A percentile compares a stretch with the other conserved stretches of the same genome.
These are phyloP conservation scores for Pseudohalonectria lignicola DNA, from an alignment of 2,329 filamentous ascomycete genomes.

Conservation along the genomic window DNA sequence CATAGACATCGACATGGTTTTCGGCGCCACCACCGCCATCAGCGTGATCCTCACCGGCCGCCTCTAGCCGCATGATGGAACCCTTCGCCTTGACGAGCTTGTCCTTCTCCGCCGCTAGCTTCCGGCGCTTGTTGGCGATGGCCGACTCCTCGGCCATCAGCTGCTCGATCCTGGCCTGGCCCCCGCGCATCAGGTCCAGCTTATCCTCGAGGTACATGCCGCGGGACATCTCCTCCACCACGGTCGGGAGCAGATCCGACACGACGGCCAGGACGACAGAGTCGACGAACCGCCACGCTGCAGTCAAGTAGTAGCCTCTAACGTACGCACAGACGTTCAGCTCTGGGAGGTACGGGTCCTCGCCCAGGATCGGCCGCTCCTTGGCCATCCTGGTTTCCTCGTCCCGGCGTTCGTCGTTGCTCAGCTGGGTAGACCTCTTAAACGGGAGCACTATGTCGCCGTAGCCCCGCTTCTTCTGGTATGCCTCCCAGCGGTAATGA, in stretches of 20 bases:
- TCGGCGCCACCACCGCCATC: not conserved
- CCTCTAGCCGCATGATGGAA: slow-evolving; percentile 8
- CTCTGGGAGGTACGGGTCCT: slow-evolving; percentile 49
- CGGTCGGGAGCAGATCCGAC: slow-evolving; percentile 34
- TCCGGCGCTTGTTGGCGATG: slow-evolving; percentile 1
- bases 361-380: slow-evolving; percentile 35
- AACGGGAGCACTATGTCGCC: slow-evolving; percentile 15
- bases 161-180: not conserved
- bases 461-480: slow-evolving; percentile 15
- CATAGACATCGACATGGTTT: too few species aligned
- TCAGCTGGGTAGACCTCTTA: slow-evolving; percentile 31
- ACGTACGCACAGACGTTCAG: slow-evolving; percentile 52
- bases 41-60: not conserved
- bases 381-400: slow-evolving; percentile 30
- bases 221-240: slow-evolving; percentile 14
- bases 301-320: slow-evolving; percentile 58
- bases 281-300: slow-evolving; percentile 54
- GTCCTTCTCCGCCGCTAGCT: slow-evolving; percentile 1
- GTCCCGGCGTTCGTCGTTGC: slow-evolving; percentile 31
- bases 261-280: slow-evolving; percentile 33
- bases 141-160: slow-evolving; percentile 1
- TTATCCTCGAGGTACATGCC: slow-evolving; percentile 28
- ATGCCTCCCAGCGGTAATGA: slow-evolving; percentile 33
- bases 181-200: slow-evolving; percentile 24
- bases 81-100: slow-evolving; percentile 12